A percentile compares a stretch with the other conserved stretches of the same genome.
Evolutionary conservation across 1,284 basidiomycete species (phyloP).

Genomic region (Macrocystidia cucumis): DNA sequence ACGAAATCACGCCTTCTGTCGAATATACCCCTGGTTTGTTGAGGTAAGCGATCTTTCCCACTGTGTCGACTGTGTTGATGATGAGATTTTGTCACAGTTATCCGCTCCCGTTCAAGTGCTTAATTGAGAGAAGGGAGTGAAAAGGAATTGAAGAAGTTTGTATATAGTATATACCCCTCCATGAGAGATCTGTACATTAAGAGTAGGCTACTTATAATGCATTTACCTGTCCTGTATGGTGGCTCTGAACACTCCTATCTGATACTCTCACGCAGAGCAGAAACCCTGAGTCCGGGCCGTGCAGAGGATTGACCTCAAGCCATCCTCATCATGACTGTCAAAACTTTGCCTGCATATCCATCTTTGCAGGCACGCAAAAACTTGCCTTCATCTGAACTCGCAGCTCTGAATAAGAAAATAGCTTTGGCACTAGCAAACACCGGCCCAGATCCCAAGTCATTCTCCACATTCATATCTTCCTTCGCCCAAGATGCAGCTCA

Average conservation of each 20-base stretch:
- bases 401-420: conserved; percentile 39
- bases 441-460: conserved; percentile 36
- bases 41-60: neutral
- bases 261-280: too few species aligned
- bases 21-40: neutral
- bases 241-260: too few species aligned
- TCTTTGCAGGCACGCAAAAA: conserved; percentile 38
- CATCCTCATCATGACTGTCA: neutral
- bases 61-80: neutral
- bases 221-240: too few species aligned
- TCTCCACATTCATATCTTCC: conserved; percentile 42
- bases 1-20: conserved; percentile 11
- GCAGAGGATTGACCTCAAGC: neutral
- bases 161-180: too few species aligned
- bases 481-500: conserved; percentile 50
- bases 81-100: neutral
- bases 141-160: too few species aligned
- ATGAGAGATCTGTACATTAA: too few species aligned
- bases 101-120: neutral
- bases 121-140: too few species aligned
- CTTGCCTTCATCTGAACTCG: conserved; percentile 45
- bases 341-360: conserved; percentile 36
- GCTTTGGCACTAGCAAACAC: conserved; percentile 37
- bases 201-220: too few species aligned
- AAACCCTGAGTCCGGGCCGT: too few species aligned